Base-by-base conservation (phyloP, 768 basidiomycete genomes). In the Leccinum subgranulosum region DNA sequence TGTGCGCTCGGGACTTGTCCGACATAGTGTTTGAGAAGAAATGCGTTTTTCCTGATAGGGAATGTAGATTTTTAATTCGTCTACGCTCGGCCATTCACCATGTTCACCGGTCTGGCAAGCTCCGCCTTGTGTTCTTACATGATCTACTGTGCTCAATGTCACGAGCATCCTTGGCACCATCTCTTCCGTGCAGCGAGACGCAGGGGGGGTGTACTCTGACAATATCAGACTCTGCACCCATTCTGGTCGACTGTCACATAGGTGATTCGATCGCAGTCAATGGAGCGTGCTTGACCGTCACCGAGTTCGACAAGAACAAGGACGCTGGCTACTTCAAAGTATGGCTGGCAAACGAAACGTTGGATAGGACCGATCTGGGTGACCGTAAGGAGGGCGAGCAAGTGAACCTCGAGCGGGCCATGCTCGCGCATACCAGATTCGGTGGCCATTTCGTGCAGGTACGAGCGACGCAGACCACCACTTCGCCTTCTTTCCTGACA, bases 401-500 rank as follows among this genome's bases (percentile, higher is more conserved):
- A 64, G 82, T 98, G 48, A 98, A 98, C 71, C 79, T 95, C 39
- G 97, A 99, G 76, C 84, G 97, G 51, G 97, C 97, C 3, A 94
- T 98, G 92, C 87, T 85, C 21, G 87, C 88, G 5, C 90, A 94
- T 75, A 86, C 84, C 17, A 80, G 96, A 55, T 97, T 98, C 66
- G 97, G 97, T 27, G 97, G 97, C 11, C 97, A 99, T 70, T 94
- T 95, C 69, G 97, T 99, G 21, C 96, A 98, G 84, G 94, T 92
- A 66, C 55, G 78, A 8, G 15, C 53, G 19, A n/a, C 12, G 41
- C 48, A 19, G 53, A 28, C 31, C 25, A 9, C 46, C 33, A 27
- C 27, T 36, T 21, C 41, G 8, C 9, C 8, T 31, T 10, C 8
- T 28, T 46, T 21, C 33, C 51, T 46, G 0, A 59, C 57, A 17